These are phyloP conservation scores for Sordariomycetes sp. DNA, from an alignment of 2,329 filamentous ascomycete genomes.

Conservation along the genomic window DNA sequence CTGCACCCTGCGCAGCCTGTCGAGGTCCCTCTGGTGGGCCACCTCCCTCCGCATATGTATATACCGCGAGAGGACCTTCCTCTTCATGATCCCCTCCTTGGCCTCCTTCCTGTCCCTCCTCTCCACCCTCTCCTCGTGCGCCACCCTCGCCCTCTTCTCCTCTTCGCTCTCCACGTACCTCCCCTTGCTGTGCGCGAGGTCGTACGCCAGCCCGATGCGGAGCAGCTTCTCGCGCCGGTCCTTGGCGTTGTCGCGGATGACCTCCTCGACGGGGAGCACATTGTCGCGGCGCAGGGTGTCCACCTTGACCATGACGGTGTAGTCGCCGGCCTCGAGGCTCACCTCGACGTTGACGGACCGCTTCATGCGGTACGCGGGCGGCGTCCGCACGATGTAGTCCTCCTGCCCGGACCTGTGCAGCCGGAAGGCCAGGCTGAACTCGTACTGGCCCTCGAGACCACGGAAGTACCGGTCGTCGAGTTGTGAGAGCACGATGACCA, in stretches of 20 bases:
- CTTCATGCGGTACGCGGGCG: constrained; percentile 48
- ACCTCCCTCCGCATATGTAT: constrained; percentile 1
- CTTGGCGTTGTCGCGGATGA: constrained; percentile 54
- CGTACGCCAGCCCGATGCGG: constrained; percentile 58
- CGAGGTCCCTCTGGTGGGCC: neutral
- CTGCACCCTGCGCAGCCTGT: constrained; percentile 2
- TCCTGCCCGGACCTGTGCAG: constrained; percentile 37
- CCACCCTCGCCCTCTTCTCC: constrained; percentile 34
- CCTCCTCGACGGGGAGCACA: constrained; percentile 48
- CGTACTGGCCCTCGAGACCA: constrained; percentile 45
- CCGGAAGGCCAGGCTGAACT: constrained; percentile 41
- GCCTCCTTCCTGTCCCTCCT: constrained; percentile 19
- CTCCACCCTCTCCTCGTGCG: constrained; percentile 29
- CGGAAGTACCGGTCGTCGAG: constrained; percentile 47
- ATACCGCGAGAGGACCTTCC: neutral
- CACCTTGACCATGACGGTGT: constrained; percentile 66
- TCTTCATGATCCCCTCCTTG: neutral
- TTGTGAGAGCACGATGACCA: constrained; percentile 46
- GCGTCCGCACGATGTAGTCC: constrained; percentile 44
- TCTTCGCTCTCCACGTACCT: constrained; percentile 35
- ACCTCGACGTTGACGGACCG: constrained; percentile 71
- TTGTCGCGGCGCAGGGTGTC: constrained; percentile 50
- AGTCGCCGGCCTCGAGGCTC: constrained; percentile 61
- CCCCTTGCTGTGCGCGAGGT: constrained; percentile 59
- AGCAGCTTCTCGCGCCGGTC: constrained; percentile 60